Evolutionary conservation across 371 early-diverging fungal species (phyloP), one percentile per base, ranked within the genome.

Genomic region (Encephalitozoon hellem): DNA sequence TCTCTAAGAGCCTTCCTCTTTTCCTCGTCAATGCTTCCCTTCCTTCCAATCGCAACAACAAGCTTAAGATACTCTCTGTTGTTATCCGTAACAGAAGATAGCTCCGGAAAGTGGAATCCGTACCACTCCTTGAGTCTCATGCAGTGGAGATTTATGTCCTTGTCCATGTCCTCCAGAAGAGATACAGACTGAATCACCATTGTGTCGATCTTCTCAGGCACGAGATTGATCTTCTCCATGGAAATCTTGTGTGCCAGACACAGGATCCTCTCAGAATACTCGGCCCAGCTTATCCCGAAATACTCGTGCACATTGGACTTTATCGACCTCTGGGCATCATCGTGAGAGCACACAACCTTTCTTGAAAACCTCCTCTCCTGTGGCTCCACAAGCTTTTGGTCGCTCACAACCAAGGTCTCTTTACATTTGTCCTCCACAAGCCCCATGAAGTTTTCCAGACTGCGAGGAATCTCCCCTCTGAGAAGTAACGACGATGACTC

Each of bases 101-200:
- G 88, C 86, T 92, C 93, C 45, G 93, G 92, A 88, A 93, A 92
- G 79, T 93, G 92, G 89, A 91, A 89, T 49, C 91, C 90, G 75
- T 92, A 93, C 93, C 92, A 92, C 85, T 92, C 93, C 87, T 89
- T 91, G 78, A 92, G 89, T 82, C 94, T 90, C 96, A 95, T 95
- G n/a, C 73, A 88, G 82, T 93, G 93, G 12, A 91, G 91, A 88
- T 94, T 94, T 78, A 94, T 89, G 86, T 94, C 94, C 86, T 91
- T 93, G 86, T 93, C 94, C 63, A 93, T 87, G 81, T 94, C 93
- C 78, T 93, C 93, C 76, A 94, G 85, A 49, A 94, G 87, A 74
- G 88, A 89, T 82, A 94, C 92, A 12, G 93, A 92, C 87, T 94
- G 93, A 47, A 94, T 91, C 82, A 94, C 91, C 92, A 94, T 92